phyloP scores from a whole-genome alignment of 257 asterid genomes.

The Anisodus tanguticus region DNA sequence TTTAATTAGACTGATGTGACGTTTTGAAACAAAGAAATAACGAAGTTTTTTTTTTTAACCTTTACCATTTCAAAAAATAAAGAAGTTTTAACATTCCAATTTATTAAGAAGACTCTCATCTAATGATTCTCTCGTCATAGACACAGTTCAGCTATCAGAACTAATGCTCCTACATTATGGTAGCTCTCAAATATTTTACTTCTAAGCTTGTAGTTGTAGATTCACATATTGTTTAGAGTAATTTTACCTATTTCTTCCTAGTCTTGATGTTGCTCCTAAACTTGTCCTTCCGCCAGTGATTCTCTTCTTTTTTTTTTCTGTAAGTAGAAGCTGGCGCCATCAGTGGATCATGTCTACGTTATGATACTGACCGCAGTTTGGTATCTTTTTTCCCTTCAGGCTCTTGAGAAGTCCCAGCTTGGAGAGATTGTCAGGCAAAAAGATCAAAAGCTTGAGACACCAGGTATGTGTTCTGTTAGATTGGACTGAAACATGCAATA shows the following conservation, averaged over 20 bases:
- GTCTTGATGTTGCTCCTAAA: slow-evolving; percentile 1
- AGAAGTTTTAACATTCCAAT: neutral
- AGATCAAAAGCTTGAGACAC: slow-evolving; percentile 83
- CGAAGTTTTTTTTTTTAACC: no score
- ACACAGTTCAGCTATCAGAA: neutral
- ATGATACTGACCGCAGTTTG: neutral
- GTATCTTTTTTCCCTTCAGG: slow-evolving; percentile 46
- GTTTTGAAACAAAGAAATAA: neutral
- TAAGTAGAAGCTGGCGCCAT: neutral
- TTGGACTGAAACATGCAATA: slow-evolving; percentile 19
- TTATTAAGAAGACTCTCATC: neutral
- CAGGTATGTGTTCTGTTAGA: slow-evolving; percentile 51
- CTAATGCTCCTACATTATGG: neutral
- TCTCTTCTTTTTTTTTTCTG: neutral
- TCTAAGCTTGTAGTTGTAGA: slow-evolving; percentile 17
- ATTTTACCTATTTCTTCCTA: neutral
- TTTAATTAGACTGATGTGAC: neutral
- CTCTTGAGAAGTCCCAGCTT: slow-evolving; percentile 92
- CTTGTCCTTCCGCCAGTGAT: neutral
- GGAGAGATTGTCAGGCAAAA: slow-evolving; percentile 81
- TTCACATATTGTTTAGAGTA: neutral
- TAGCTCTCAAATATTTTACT: slow-evolving; percentile 16
- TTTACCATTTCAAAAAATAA: no score
- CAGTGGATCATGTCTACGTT: neutral
- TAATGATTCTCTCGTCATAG: neutral